phyloP scores from a whole-genome alignment of 495 filamentous ascomycete species.

The Aspergillus baeticus region DNA sequence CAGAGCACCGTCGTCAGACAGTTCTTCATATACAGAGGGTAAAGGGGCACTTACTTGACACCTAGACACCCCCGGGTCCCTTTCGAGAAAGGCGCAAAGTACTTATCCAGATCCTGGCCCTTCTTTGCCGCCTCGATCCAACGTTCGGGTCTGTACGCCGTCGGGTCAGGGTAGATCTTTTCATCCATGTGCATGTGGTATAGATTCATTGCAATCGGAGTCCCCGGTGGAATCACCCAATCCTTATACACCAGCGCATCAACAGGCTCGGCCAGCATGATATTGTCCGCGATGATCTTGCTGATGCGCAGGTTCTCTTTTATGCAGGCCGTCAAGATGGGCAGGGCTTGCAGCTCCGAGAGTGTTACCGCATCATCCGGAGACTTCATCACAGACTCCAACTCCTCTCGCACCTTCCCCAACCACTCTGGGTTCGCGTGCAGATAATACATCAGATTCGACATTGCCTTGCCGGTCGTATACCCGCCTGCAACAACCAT shows the following conservation, averaged over 20 bases:
- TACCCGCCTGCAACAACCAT: constrained; percentile 1
- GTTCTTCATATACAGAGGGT: not conserved
- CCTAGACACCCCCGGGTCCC: constrained; percentile 28
- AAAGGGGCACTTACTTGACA: constrained; percentile 24
- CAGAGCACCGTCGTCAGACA: no score
- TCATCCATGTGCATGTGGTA: constrained; percentile 41
- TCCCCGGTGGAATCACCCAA: constrained; percentile 5
- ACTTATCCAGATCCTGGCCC: constrained; percentile 17
- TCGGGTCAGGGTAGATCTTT: constrained; percentile 38
- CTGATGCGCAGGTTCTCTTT: not conserved
- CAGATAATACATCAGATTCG: not conserved
- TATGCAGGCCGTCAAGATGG: not conserved
- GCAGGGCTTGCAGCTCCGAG: not conserved
- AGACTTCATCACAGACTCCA: not conserved
- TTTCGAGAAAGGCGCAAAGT: constrained; percentile 26
- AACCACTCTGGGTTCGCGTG: constrained; percentile 1
- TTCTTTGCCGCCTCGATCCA: constrained; percentile 34
- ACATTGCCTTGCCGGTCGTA: constrained; percentile 3
- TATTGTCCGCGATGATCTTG: not conserved
- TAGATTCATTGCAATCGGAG: constrained; percentile 40
- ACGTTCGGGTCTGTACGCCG: constrained; percentile 42
- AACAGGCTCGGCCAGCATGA: not conserved
- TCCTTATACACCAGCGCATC: not conserved
- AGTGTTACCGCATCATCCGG: not conserved
- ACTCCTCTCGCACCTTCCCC: not conserved